A percentile compares a stretch with the other conserved stretches of the same genome.
phyloP scores from a whole-genome alignment of 495 filamentous ascomycete species.

The Neurospora terricola region DNA sequence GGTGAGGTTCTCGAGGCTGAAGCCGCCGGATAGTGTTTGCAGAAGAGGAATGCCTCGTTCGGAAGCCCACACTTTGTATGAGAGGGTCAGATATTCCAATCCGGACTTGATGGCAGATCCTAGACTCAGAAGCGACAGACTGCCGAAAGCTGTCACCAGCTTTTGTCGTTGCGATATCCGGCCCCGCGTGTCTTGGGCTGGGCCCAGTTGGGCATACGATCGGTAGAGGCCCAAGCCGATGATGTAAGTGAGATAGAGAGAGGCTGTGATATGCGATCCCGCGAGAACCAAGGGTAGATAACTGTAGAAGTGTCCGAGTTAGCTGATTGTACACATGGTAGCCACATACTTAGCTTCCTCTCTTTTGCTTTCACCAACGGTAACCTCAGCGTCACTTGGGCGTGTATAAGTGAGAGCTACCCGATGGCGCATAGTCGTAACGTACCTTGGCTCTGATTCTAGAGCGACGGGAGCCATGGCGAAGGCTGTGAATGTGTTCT shows the following conservation, averaged over 20 bases:
- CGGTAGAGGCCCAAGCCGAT: conserved; percentile 29
- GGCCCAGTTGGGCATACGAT: conserved; percentile 35
- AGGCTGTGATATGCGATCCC: conserved; percentile 22
- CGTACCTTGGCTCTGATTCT: conserved; percentile 22
- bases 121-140: conserved; percentile 29
- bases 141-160: conserved; percentile 31
- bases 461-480: conserved; percentile 27
- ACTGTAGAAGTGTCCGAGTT: conserved; percentile 17
- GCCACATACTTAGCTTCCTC: neutral
- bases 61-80: conserved; percentile 40
- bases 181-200: conserved; percentile 35
- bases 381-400: neutral
- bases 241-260: conserved; percentile 28
- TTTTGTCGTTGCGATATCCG: conserved; percentile 32
- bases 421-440: neutral
- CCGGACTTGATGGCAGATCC: conserved; percentile 26
- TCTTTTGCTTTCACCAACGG: neutral
- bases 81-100: conserved; percentile 26
- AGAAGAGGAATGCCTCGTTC: conserved; percentile 26
- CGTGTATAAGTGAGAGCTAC: neutral
- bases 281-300: conserved; percentile 28
- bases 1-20: neutral
- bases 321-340: neutral
- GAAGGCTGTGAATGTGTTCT: neutral
- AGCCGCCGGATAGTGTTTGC: neutral